Base-by-base conservation (phyloP, 225 moss, liverwort and hornwort species). In the Thuidium tamariscinum region DNA sequence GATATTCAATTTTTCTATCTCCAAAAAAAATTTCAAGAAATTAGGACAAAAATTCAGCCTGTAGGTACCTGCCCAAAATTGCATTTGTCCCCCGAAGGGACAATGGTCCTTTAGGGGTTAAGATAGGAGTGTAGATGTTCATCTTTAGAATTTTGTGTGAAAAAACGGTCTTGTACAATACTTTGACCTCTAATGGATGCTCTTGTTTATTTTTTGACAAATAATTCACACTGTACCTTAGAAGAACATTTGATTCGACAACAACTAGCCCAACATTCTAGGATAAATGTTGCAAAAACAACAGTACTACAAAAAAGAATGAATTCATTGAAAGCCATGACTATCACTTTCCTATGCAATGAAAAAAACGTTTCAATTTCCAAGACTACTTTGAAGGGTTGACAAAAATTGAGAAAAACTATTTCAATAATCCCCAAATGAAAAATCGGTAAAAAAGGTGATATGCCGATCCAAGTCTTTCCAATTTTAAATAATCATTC, bases 201-300 rank as follows among this genome's bases (percentile, higher is more conserved):
- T 26, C 11, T 13, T 41, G 13, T 13, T 0, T 36, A 3, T 1
- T 14, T 25, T 8, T 68, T 13, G 2, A 2, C 4, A 8, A 41
- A 25, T 41, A 14, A 8, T 8, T 41, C 8, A 15, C 8, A 70
- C 2, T 2, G 0, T 42, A 42, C 9, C 5, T 0, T 2, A 70
- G 16, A 26, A 3, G 7, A 70, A 22, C 16, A 27, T 44, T 44
- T 62, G 61, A 61, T 62, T 69, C 9, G 0, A 8, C 0, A 41
- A 0, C 2, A 1, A 41, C 5, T 0, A 27, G 0, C 1, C 5
- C 8, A 16, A 27, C 1, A 5, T 16, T 27, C 5, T 16, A 16
- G 2, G 5, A 7, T 26, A 3, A 17, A 71, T 71, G 6, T 27
- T 42, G 16, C 9, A 44, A 16, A 42, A 26, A 27, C 0, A 9